Conservation (phyloP, 352 stramenopile species). For the Aphanomyces stellatus region DNA sequence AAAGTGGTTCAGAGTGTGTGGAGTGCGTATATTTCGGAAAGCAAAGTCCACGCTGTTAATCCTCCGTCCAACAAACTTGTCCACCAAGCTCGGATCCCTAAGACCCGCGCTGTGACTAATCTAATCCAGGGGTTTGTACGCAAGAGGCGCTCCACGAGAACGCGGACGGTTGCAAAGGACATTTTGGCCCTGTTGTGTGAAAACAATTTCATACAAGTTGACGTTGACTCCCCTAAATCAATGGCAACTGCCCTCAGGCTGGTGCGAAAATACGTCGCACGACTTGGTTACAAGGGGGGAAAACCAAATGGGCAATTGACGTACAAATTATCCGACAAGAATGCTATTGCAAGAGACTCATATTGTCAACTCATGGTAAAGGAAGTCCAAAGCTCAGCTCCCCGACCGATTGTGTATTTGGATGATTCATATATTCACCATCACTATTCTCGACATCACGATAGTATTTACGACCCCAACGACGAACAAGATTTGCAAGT, state of each 20-base stretch:
- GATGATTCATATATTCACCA: constrained; percentile 15
- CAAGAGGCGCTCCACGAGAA: not conserved
- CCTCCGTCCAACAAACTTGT: not conserved
- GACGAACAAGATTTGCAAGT: not conserved
- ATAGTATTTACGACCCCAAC: not conserved
- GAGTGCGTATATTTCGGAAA: not conserved
- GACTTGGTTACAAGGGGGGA: not conserved
- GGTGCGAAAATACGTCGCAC: not conserved
- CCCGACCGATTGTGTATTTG: not conserved
- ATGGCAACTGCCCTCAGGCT: not conserved
- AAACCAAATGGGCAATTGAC: not conserved
- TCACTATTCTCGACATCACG: constrained; percentile 2
- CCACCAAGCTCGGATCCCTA: not conserved
- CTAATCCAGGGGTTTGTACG: not conserved
- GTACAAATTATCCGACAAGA: not conserved
- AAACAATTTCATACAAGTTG: not conserved
- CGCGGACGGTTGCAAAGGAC: not conserved
- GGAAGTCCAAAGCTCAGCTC: not conserved
- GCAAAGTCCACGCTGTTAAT: not conserved
- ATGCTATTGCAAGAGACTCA: not conserved
- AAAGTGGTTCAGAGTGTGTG: not conserved
- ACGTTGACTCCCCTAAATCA: not conserved
- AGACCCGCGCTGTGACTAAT: not conserved
- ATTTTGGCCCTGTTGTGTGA: not conserved
- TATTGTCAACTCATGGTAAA: not conserved